Conservation (phyloP, 2,329 filamentous ascomycete genomes). For the Xylaria hypoxylon region DNA sequence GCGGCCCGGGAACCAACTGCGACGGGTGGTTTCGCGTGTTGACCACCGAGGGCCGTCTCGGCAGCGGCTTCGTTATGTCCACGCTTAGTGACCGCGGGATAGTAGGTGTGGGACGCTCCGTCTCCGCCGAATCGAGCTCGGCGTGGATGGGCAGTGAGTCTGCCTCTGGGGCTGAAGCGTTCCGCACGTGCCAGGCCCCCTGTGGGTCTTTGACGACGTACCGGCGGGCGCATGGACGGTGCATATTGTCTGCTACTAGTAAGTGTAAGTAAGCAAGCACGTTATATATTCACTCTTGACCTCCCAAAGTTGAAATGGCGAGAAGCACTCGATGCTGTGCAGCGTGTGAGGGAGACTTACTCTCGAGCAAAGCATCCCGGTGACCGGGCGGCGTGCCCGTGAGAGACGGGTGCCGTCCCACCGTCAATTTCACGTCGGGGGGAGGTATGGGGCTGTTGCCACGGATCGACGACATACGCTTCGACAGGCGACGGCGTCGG, state of each 20-base stretch:
- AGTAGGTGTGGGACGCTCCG: not conserved
- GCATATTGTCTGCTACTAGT: not conserved
- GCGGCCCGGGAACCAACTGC: slow-evolving; percentile 39
- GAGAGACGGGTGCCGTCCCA: slow-evolving; percentile 20
- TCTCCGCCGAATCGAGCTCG: slow-evolving; percentile 42
- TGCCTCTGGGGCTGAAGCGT: not conserved
- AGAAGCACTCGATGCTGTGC: no score
- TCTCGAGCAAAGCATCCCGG: slow-evolving; percentile 52
- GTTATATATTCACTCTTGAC: not conserved
- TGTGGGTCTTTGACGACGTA: not conserved
- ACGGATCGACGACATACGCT: slow-evolving; percentile 39
- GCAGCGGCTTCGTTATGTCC: not conserved
- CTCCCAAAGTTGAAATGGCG: no score
- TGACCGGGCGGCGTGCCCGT: slow-evolving; percentile 32
- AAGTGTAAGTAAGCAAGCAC: slow-evolving; percentile 17
- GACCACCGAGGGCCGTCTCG: slow-evolving; percentile 11
- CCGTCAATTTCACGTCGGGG: slow-evolving; percentile 32
- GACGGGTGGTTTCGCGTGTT: slow-evolving; percentile 32
- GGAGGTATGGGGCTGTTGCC: slow-evolving; percentile 22
- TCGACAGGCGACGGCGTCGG: slow-evolving; percentile 43
- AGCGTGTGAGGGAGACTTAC: slow-evolving; percentile 47
- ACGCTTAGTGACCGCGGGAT: not conserved
- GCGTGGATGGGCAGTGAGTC: slow-evolving; percentile 32
- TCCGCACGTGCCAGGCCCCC: no score
- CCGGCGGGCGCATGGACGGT: no score